phyloP scores from a whole-genome alignment of 1,284 basidiomycete genomes.

The Mixia osmundae region DNA sequence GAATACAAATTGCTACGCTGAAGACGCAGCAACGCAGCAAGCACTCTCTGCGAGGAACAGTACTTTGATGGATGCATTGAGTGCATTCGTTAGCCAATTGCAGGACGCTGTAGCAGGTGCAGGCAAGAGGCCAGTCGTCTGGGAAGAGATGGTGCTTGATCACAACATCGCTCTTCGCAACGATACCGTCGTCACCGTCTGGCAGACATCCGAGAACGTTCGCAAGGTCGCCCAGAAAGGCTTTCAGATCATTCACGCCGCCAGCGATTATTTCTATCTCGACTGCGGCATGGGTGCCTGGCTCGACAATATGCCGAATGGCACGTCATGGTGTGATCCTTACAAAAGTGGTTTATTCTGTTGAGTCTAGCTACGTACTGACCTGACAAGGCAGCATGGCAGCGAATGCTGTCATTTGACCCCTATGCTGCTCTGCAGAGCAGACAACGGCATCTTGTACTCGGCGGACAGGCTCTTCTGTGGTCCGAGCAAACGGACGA shows the following conservation, averaged over 20 bases:
- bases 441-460: conserved; percentile 31
- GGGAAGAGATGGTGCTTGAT: conserved; percentile 48
- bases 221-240: conserved; percentile 35
- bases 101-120: conserved; percentile 27
- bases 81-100: conserved; percentile 34
- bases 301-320: conserved; percentile 36
- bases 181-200: conserved; percentile 45
- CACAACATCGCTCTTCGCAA: conserved; percentile 29
- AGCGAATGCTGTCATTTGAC: conserved; percentile 43
- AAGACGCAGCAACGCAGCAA: conserved; percentile 35
- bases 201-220: conserved; percentile 42
- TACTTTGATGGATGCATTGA: conserved; percentile 39
- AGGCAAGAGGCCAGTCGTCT: conserved; percentile 40
- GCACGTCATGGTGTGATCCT: conserved; percentile 41
- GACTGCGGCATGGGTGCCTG: conserved; percentile 51
- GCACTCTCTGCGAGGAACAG: conserved; percentile 29
- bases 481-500: conserved; percentile 56
- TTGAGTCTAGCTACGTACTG: no score
- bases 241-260: conserved; percentile 38
- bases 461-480: conserved; percentile 48
- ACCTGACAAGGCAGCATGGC: conserved; percentile 33
- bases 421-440: conserved; percentile 35
- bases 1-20: conserved; percentile 14
- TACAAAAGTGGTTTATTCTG: no score
- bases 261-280: conserved; percentile 53